These are phyloP conservation scores for Botrytis fragariae DNA, from an alignment of 2,329 filamentous ascomycete species.

Conservation along the genomic window DNA sequence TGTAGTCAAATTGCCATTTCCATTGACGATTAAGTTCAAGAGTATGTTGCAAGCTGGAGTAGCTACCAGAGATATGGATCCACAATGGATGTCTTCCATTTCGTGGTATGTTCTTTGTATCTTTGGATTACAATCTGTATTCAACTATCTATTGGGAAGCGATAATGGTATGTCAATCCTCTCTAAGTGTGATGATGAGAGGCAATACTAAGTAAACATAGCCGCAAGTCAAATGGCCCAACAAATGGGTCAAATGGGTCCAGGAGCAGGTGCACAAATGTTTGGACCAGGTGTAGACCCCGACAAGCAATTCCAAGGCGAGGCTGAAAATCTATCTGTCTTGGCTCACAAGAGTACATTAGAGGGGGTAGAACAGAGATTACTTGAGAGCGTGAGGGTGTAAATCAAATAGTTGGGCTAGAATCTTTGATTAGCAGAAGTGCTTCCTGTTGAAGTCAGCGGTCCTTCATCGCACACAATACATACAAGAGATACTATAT, in stretches of 20 bases:
- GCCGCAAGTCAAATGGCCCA: conserved; percentile 89
- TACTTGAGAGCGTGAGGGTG: conserved; percentile 54
- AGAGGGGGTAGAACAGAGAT: conserved; percentile 80
- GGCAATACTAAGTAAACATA: conserved; percentile 41
- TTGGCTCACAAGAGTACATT: conserved; percentile 91
- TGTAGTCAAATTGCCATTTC: conserved; percentile 91
- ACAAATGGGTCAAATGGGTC: conserved; percentile 74
- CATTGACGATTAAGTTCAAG: conserved; percentile 98
- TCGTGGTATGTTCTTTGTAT: conserved; percentile 99
- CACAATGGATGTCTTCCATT: conserved; percentile 96
- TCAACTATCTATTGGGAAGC: conserved; percentile 92
- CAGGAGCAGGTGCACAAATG: conserved; percentile 61
- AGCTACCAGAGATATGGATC: conserved; percentile 92
- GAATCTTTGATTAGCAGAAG: conserved; percentile 7
- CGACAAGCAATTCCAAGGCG: conserved; percentile 88
- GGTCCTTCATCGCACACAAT: not conserved
- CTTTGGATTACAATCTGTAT: conserved; percentile 94
- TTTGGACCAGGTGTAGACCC: conserved; percentile 92
- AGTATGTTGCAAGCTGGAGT: conserved; percentile 98
- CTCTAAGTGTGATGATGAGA: not conserved
- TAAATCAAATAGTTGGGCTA: conserved; percentile 2
- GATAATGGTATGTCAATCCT: conserved; percentile 74
- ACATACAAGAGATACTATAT: not conserved
- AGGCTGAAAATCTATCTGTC: conserved; percentile 94
- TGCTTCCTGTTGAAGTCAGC: conserved; percentile 4